Evolutionary conservation across 2,329 filamentous ascomycete species (phyloP).

Genomic region (Tetracladium maxilliforme): DNA sequence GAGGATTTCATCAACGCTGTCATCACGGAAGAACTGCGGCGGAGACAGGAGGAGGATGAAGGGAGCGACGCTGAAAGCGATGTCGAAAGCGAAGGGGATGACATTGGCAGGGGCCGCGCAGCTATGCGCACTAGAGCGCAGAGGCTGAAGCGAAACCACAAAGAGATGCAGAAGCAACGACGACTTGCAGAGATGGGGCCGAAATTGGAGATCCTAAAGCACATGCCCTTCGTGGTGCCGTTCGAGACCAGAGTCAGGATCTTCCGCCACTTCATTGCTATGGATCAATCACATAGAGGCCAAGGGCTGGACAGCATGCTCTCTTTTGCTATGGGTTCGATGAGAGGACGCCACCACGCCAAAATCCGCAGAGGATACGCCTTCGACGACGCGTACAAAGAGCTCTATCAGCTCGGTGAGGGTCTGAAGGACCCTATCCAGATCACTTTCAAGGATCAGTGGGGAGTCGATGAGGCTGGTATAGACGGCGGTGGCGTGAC

Average conservation of each 20-base stretch:
- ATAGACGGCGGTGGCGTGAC: slow-evolving; percentile 96
- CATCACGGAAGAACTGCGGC: slow-evolving; percentile 73
- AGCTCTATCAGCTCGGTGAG: slow-evolving; percentile 71
- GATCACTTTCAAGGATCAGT: slow-evolving; percentile 91
- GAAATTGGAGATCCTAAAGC: slow-evolving; percentile 77
- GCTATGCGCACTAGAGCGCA: too few species aligned
- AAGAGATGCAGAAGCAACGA: slow-evolving; percentile 48
- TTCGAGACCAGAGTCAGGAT: slow-evolving; percentile 86
- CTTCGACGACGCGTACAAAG: slow-evolving; percentile 72
- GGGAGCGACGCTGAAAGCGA: slow-evolving; percentile 32
- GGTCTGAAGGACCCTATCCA: slow-evolving; percentile 89
- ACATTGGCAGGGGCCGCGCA: too few species aligned
- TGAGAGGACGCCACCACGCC: slow-evolving; percentile 67
- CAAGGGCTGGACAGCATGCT: slow-evolving; percentile 27
- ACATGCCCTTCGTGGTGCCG: slow-evolving; percentile 94
- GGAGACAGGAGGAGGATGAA: slow-evolving; percentile 51
- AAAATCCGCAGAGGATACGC: slow-evolving; percentile 64
- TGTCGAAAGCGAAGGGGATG: slow-evolving; percentile 21
- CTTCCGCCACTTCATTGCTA: slow-evolving; percentile 79
- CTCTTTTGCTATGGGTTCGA: too few species aligned
- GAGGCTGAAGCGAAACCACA: too few species aligned
- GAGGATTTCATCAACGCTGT: slow-evolving; percentile 75
- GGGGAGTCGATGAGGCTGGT: slow-evolving; percentile 73
- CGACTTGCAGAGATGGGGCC: slow-evolving; percentile 68
- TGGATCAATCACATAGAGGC: slow-evolving; percentile 59